A percentile compares a stretch with the other conserved stretches of the same genome.
Evolutionary conservation across 805 yeast species (phyloP).

Genomic region (Ascoidea rubescens): DNA sequence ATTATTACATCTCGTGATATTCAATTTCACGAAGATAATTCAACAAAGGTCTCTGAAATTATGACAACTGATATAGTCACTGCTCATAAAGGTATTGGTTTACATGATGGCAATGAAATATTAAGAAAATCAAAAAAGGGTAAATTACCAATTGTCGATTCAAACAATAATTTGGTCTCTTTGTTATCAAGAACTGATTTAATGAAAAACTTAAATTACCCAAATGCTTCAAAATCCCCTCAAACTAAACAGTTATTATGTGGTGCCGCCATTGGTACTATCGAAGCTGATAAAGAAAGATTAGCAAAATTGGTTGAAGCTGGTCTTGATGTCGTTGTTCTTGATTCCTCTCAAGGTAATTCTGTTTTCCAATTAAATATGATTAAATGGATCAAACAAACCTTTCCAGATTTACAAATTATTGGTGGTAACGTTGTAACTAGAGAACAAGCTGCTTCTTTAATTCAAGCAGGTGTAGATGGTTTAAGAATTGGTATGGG

Average conservation of each 20-base stretch:
- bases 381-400: constrained; percentile 82
- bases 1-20: constrained; percentile 94
- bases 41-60: constrained; percentile 50
- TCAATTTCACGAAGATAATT: constrained; percentile 76
- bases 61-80: constrained; percentile 87
- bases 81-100: constrained; percentile 68
- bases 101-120: constrained; percentile 79
- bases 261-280: constrained; percentile 98
- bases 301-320: constrained; percentile 77
- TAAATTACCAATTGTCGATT: constrained; percentile 87
- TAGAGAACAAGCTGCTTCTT: constrained; percentile 95
- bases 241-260: constrained; percentile 90
- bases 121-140: constrained; percentile 93
- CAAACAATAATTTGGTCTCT: constrained; percentile 61
- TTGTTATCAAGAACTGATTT: constrained; percentile 91
- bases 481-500: constrained; percentile 99
- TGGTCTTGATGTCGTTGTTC: constrained; percentile 89
- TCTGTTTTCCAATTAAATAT: constrained; percentile 88
- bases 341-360: constrained; percentile 97
- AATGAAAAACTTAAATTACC: constrained; percentile 89
- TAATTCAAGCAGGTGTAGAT: constrained; percentile 94
- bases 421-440: constrained; percentile 98
- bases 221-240: constrained; percentile 87
- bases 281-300: constrained; percentile 79
- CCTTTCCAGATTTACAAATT: constrained; percentile 68